Percentiles rank a stretch among this genome's conserved stretches.
Conservation (phyloP, 1,284 basidiomycete species). For the Ceratobasidium sp. region DNA sequence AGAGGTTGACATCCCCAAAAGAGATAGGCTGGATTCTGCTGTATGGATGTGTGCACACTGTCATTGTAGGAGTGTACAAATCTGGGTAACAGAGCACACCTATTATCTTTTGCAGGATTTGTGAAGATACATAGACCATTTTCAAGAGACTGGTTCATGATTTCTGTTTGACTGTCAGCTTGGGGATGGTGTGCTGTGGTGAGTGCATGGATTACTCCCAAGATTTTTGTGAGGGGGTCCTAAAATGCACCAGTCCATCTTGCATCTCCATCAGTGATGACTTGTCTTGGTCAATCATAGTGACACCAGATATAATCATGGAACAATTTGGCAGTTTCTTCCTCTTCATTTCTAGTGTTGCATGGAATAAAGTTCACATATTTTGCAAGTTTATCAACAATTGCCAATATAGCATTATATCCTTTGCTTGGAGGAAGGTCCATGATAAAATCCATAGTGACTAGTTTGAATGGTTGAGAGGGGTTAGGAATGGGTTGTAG, state of each 20-base stretch:
- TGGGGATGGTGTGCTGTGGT: slow-evolving; percentile 48
- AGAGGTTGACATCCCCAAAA: slow-evolving; percentile 43
- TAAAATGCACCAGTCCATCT: slow-evolving; percentile 46
- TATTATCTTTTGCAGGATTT: slow-evolving; percentile 40
- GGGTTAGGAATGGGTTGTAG: slow-evolving; percentile 53
- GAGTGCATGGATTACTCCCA: slow-evolving; percentile 43
- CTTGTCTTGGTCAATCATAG: slow-evolving; percentile 44
- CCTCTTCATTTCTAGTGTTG: slow-evolving; percentile 36
- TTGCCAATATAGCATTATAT: slow-evolving; percentile 50
- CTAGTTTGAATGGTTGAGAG: slow-evolving; percentile 50
- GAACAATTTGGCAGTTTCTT: slow-evolving; percentile 36
- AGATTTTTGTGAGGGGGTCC: slow-evolving; percentile 41
- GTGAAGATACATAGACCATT: slow-evolving; percentile 38
- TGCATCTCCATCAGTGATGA: slow-evolving; percentile 46
- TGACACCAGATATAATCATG: slow-evolving; percentile 39
- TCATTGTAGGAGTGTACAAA: slow-evolving; percentile 46
- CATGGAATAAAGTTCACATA: slow-evolving; percentile 50
- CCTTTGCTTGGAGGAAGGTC: slow-evolving; percentile 52
- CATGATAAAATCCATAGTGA: slow-evolving; percentile 57
- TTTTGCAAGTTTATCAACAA: slow-evolving; percentile 53
- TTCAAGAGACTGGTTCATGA: slow-evolving; percentile 43
- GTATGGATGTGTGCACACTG: slow-evolving; percentile 41
- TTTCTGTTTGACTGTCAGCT: slow-evolving; percentile 51
- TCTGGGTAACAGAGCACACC: slow-evolving; percentile 42
- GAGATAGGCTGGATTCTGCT: slow-evolving; percentile 41